Base-by-base conservation (phyloP, 805 yeast species). In the Cyberlindnera maritima region DNA sequence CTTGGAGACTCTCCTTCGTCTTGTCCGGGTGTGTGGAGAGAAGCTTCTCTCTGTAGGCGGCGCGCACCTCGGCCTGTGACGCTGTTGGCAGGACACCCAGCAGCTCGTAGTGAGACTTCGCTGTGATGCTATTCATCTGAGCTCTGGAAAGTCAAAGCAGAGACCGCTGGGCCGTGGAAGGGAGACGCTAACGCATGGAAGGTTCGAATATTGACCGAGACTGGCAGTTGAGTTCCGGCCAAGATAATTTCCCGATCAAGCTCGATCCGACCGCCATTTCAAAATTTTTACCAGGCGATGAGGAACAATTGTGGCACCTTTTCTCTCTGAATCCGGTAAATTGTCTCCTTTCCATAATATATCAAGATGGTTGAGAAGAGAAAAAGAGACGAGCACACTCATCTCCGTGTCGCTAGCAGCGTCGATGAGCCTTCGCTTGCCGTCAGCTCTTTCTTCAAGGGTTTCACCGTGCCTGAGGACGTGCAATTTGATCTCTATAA, bases 1-100 rank as follows among this genome's bases (percentile, higher is more conserved):
- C 28, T 3, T 50, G 37, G 2, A 45, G 39, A 3, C 40, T 36
- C 19, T 53, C 50, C 3, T 53, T 50, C 3, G 62, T 57, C 56
- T 90, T 91, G 62, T 92, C 98, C 1, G 98, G 98, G 63, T 92
- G 98, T 2, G 77, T 63, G 3, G 63, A 59, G 2, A 92, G 68
- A 7, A 92, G 71, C 14, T 76, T 75, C 29, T 63, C 67, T 46
- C 74, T 77, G 62, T 91, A 92, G 0, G 95, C 91, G 9, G 62
- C 60, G 52, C 79, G 82, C 23, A 91, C 71, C 13, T 74, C 78
- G 0, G 45, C 55, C 1, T 46, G 49, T 18, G 65, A 49, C 3
- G 77, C 74, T 3, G 64, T 60, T 2, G 70, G 65, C 0, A 63
- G 58, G 2, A 85, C 66, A 0, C 77, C 83, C n/a, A 89, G 71